Base-by-base conservation (phyloP, 208 protist species). In the Leishmania aethiopica region DNA sequence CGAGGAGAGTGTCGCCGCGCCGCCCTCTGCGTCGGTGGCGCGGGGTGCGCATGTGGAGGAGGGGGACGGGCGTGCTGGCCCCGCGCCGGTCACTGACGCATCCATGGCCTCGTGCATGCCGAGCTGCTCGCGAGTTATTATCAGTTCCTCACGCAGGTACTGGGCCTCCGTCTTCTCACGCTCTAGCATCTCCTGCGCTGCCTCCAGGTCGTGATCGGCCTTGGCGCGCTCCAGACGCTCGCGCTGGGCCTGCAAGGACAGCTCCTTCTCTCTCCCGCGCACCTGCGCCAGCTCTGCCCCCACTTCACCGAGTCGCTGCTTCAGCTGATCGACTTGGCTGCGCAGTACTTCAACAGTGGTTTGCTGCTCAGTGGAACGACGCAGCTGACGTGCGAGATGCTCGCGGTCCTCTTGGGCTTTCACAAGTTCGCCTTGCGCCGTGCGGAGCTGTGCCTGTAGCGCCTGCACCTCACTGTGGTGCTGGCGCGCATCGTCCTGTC, bases 291-390 rank as follows among this genome's bases (percentile, higher is more conserved):
- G 85, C 73, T 95, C 92, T 60, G 86, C 86, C 3, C 85, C 73
- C 47, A 96, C 73, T 79, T 94, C 93, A 6, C 77, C 81, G 45
- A 94, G 77, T 37, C 90, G 90, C 82, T 94, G 90, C 83, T 90
- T 82, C 62, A 95, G 78, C 60, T 87, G 62, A 13, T 92, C 85
- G 25, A 91, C 86, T 83, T 94, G 88, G 7, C 70, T 78, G n/a
- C 88, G 89, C 71, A 93, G 85, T 7, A 88, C 88, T 69, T 90
- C 84, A 49, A 86, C 77, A 40, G 89, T 86, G 40, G 87, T 82
- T 40, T 95, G 90, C 45, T 86, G 78, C 77, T 90, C 85, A 17
- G 74, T 88, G 1, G 85, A 81, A 15, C 80, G 82, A 17, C 84
- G 83, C 49, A 93, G 73, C 78, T 94, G 83, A 47, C 84, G 70